phyloP scores from a whole-genome alignment of 768 basidiomycete genomes.

The Tubosaeta sp. region DNA sequence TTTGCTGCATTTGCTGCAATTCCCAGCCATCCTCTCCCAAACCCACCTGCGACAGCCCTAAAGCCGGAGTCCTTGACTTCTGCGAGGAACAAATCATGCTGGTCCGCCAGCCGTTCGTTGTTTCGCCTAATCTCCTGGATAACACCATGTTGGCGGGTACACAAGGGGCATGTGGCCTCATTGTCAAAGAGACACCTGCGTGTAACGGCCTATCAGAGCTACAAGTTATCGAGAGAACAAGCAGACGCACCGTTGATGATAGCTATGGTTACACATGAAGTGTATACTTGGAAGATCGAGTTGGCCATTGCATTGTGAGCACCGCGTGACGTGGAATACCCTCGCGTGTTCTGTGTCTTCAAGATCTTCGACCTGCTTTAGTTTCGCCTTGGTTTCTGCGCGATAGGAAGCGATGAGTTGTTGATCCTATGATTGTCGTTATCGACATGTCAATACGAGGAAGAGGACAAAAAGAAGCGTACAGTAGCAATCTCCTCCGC shows the following conservation, averaged over 20 bases:
- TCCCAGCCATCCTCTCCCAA: conserved; percentile 58
- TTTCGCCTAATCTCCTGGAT: conserved; percentile 86
- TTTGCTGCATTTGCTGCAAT: not conserved
- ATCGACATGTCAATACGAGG: not conserved
- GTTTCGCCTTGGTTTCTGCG: conserved; percentile 72
- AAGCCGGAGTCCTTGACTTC: conserved; percentile 74
- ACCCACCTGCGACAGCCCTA: conserved; percentile 64
- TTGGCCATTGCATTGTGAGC: conserved; percentile 83
- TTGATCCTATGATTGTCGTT: conserved; percentile 57
- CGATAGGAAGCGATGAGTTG: conserved; percentile 86
- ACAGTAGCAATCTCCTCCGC: conserved; percentile 79
- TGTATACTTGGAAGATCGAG: conserved; percentile 92
- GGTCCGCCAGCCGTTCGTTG: conserved; percentile 79
- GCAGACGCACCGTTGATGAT: conserved; percentile 75
- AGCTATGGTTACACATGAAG: conserved; percentile 98
- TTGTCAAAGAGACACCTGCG: conserved; percentile 82
- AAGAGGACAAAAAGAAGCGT: conserved; percentile 24
- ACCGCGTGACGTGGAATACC: conserved; percentile 93
- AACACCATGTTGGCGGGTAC: conserved; percentile 81
- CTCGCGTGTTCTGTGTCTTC: conserved; percentile 73
- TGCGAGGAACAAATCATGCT: conserved; percentile 74
- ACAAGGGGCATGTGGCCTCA: conserved; percentile 86
- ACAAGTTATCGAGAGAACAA: conserved; percentile 4
- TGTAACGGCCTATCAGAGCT: not conserved
- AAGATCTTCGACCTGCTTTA: conserved; percentile 78